Evolutionary conservation across 1,284 basidiomycete genomes (phyloP).

Genomic region (Fomes fomentarius): DNA sequence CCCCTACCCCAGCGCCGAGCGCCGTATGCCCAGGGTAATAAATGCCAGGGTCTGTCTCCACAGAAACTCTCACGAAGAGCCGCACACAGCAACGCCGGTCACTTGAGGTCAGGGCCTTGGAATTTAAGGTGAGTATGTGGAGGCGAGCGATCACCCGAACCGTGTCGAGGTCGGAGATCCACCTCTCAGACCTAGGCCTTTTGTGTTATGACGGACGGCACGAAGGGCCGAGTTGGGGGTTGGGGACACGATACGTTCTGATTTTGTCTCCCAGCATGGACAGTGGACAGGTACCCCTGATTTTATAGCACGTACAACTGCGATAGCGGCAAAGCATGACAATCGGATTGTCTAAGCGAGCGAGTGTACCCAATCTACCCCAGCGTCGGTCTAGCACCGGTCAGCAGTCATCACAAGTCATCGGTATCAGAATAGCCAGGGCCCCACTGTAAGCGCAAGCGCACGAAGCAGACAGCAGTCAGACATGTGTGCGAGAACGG

Average conservation of each 20-base stretch:
- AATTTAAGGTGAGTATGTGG: no score
- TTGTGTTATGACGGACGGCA: not conserved
- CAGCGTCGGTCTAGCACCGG: no score
- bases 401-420: no score
- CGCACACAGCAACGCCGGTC: not conserved
- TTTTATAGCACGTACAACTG: not conserved
- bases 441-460: slow-evolving; percentile 32
- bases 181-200: not conserved
- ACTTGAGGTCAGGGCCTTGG: no score
- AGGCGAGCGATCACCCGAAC: not conserved
- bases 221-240: no score
- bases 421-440: slow-evolving; percentile 37
- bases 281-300: slow-evolving; percentile 1
- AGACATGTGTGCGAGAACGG: slow-evolving; percentile 1
- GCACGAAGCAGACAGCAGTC: slow-evolving; percentile 7
- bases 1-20: no score
- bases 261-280: slow-evolving; percentile 1
- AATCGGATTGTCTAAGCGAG: not conserved
- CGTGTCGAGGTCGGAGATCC: not conserved
- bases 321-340: not conserved
- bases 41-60: no score
- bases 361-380: not conserved
- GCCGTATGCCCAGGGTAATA: no score
- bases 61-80: not conserved
- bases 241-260: not conserved